Evolutionary conservation across 495 filamentous ascomycete species (phyloP), one percentile per base, ranked within the genome.

Genomic region (Hypomontagnella submonticulosa): DNA sequence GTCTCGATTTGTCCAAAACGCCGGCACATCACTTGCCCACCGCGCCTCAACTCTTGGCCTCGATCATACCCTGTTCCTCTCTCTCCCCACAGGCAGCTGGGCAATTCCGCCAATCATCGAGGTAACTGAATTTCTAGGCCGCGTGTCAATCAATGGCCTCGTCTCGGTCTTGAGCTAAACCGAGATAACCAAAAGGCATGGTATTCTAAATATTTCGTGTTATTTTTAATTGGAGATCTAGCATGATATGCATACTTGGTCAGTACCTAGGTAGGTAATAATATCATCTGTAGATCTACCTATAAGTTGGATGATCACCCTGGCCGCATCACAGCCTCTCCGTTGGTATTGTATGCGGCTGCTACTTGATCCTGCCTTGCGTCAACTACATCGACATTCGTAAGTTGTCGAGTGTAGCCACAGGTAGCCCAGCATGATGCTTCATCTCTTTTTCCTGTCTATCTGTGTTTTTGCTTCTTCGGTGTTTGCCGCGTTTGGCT

Each of bases 401-500:
- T 8, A 40, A 32, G 20, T 40, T 12, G 42, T 32, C 40, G 32
- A 50, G 9, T 8, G 23, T 32, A 32, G 15, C 41, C 18, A n/a
- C 27, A 11, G 16, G 11, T 38, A 20, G 10, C 13, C 41, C 50
- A 18, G 36, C 34, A 60, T 54, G 55, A 46, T 63, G 49, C 34
- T 61, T 12, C 55, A 52, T 50, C 44, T 63, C 16, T 40, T 68
- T 38, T 33, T 69, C 49, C 34, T 80, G 13, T 68, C 73, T 0
- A 44, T 69, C n/a, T 69, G 72, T 18, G 32, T 71, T 16, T 79
- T 78, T 49, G 66, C 67, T 42, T 73, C 76, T n/a, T 74, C 72
- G 16, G 73, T 64, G 37, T 47, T 75, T 46, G 74, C 67, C 20
- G 78, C 76, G 1, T 80, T 80, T 60, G 78, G 78, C 33, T 80